These are phyloP conservation scores for Aquilaria yunnanensis DNA, from an alignment of 345 rosid species.

Conservation along the genomic window DNA sequence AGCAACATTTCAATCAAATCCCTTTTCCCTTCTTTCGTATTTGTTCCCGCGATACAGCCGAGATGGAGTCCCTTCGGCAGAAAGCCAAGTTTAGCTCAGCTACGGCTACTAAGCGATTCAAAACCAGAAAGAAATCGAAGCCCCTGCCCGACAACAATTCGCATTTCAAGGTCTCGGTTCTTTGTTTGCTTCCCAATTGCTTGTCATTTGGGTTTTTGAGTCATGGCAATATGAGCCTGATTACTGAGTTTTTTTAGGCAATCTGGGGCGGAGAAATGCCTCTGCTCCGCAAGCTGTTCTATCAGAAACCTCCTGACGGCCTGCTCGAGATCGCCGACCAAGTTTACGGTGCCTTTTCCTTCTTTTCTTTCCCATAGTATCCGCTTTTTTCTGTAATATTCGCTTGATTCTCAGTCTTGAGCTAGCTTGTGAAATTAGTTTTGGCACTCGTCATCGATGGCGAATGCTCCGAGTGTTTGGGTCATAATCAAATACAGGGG, in stretches of 20 bases:
- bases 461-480: too few species aligned
- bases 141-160: background rate
- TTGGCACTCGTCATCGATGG: too few species aligned
- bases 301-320: constrained; percentile 88
- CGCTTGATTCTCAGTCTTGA: too few species aligned
- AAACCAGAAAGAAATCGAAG: background rate
- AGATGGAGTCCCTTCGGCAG: background rate
- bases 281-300: constrained; percentile 75
- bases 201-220: background rate
- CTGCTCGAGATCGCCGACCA: constrained; percentile 87
- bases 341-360: constrained; percentile 56
- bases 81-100: background rate
- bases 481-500: too few species aligned
- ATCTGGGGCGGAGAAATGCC: constrained; percentile 42
- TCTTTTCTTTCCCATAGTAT: background rate
- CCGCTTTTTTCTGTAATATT: too few species aligned
- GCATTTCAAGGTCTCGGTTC: constrained; percentile 2
- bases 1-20: background rate
- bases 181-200: background rate
- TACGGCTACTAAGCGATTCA: too few species aligned
- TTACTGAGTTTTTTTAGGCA: background rate
- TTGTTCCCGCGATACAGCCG: too few species aligned
- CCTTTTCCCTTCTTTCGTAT: background rate
- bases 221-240: constrained; percentile 5
- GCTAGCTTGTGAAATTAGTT: too few species aligned